These are phyloP conservation scores for Dalechampia spathulata DNA, from an alignment of 441 rosid species.

Conservation along the genomic window DNA sequence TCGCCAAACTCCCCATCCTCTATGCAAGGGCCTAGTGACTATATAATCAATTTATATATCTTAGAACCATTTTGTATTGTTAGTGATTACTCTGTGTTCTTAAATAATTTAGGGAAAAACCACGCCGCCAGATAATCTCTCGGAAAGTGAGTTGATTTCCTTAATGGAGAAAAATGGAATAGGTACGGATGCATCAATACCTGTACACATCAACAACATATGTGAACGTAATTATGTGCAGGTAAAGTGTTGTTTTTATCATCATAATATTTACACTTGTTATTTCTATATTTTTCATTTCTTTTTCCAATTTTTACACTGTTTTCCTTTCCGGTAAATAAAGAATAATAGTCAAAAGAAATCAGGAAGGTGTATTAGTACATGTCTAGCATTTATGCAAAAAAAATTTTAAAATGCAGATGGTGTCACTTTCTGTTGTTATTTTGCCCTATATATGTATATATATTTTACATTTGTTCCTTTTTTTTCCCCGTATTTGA, in stretches of 20 bases:
- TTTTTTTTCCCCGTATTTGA: background rate
- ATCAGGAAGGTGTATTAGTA: background rate
- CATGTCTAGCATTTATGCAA: no score
- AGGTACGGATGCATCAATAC: slow-evolving; percentile 94
- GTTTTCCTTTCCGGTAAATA: background rate
- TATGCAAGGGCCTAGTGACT: no score
- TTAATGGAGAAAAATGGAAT: slow-evolving; percentile 93
- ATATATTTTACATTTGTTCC: background rate
- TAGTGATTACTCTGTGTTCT: slow-evolving; percentile 15
- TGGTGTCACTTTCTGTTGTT: no score
- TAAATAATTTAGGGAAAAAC: slow-evolving; percentile 57
- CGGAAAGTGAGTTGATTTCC: slow-evolving; percentile 91
- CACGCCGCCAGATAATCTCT: slow-evolving; percentile 74
- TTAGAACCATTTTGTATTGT: no score
- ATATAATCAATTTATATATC: no score
- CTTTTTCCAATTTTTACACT: no score
- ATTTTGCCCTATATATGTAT: no score
- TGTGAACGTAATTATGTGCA: slow-evolving; percentile 94
- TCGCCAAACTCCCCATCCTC: no score
- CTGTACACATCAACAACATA: slow-evolving; percentile 89
- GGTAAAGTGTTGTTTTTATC: slow-evolving; percentile 29
- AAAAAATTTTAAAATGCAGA: no score
- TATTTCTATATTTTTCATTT: background rate
- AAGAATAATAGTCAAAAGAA: background rate
- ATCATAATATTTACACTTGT: background rate